Conservation (phyloP, 148 eudicot species). For the Cornus suecica region DNA sequence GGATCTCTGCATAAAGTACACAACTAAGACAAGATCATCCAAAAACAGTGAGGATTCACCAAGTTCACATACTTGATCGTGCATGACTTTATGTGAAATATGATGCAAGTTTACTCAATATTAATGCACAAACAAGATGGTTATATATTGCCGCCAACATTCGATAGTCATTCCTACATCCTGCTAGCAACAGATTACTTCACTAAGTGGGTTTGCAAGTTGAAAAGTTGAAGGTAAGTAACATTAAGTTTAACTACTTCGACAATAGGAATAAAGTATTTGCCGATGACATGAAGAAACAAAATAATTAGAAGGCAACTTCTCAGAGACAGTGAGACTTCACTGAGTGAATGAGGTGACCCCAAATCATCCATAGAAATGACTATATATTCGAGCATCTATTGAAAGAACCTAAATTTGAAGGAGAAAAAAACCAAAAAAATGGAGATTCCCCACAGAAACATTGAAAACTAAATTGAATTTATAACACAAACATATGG, state of each 20-base stretch:
- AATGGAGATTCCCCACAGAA: neutral
- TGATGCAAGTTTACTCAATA: neutral
- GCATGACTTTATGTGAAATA: neutral
- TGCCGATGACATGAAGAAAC: neutral
- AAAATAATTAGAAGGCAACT: neutral
- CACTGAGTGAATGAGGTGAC: too few relatives aligned
- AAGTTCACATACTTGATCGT: neutral
- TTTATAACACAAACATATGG: neutral
- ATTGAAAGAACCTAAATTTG: neutral
- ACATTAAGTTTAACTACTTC: neutral
- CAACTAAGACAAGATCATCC: neutral
- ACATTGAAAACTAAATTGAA: too few relatives aligned
- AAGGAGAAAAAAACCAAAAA: neutral
- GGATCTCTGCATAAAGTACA: too few relatives aligned
- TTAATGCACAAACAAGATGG: neutral
- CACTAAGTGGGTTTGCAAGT: too few relatives aligned
- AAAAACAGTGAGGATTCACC: neutral
- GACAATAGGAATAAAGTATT: neutral
- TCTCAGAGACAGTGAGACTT: too few relatives aligned
- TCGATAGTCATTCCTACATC: too few relatives aligned
- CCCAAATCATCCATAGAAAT: too few relatives aligned
- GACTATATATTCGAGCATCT: neutral
- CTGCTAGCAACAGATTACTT: too few relatives aligned
- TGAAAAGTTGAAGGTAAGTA: neutral
- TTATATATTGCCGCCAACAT: too few relatives aligned